These are phyloP conservation scores for Piper longum DNA, from an alignment of 164 flowering plant genomes.

Conservation along the genomic window DNA sequence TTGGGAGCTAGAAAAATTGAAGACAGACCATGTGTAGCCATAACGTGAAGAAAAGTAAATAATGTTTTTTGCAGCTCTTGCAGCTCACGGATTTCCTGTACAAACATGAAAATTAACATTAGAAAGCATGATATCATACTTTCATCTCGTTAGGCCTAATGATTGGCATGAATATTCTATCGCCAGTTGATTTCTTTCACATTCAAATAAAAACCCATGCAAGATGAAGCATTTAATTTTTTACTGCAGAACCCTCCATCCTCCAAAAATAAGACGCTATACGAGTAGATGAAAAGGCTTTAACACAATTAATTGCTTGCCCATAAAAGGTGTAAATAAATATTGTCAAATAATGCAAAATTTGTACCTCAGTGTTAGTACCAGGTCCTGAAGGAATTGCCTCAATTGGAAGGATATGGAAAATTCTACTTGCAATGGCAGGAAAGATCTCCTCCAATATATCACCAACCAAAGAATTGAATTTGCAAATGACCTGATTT, in stretches of 20 bases:
- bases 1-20: conserved; percentile 67
- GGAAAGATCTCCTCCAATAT: conserved; percentile 88
- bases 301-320: too few species aligned
- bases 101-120: neutral
- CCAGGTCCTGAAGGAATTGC: conserved; percentile 68
- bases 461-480: conserved; percentile 39
- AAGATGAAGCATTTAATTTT: neutral
- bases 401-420: conserved; percentile 57
- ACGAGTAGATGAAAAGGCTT: too few species aligned
- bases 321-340: neutral
- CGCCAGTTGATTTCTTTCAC: neutral
- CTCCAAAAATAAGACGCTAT: too few species aligned
- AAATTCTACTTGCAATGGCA: conserved; percentile 53
- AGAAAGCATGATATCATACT: too few species aligned
- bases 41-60: conserved; percentile 78
- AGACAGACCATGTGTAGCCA: conserved; percentile 72
- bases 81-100: conserved; percentile 83
- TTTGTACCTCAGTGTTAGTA: conserved; percentile 74
- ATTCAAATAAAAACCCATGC: neutral
- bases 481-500: conserved; percentile 92
- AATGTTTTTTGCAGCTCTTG: conserved; percentile 79
- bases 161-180: neutral
- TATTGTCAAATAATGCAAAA: neutral
- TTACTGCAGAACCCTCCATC: neutral
- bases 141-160: too few species aligned